These are phyloP conservation scores for Adansonia madagascariensis DNA, from an alignment of 441 rosid genomes.

Conservation along the genomic window DNA sequence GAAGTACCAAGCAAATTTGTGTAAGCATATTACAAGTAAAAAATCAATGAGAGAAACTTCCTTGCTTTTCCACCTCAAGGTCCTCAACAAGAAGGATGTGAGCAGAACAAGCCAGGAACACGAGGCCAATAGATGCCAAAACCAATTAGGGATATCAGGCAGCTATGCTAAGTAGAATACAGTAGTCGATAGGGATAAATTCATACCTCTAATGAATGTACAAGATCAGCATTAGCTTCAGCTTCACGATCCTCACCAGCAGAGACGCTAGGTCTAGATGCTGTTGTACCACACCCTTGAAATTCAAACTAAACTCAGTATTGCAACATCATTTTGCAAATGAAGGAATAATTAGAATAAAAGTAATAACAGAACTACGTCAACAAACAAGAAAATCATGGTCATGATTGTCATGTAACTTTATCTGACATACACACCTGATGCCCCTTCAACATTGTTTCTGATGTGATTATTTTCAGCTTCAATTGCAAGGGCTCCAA, in stretches of 20 bases:
- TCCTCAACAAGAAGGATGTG: background rate
- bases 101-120: background rate
- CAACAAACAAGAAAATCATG: conserved; percentile 16
- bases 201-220: conserved; percentile 61
- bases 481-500: conserved; percentile 29
- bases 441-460: conserved; percentile 42
- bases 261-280: conserved; percentile 46
- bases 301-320: conserved; percentile 35
- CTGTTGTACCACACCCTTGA: conserved; percentile 54
- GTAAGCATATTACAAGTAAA: background rate
- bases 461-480: conserved; percentile 56
- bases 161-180: background rate
- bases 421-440: conserved; percentile 53
- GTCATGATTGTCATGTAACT: conserved; percentile 17
- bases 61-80: conserved; percentile 10
- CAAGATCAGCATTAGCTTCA: conserved; percentile 39
- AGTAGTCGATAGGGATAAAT: background rate
- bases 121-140: background rate
- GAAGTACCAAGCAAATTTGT: conserved; percentile 22
- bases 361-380: background rate
- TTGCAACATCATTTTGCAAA: conserved; percentile 30
- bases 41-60: background rate
- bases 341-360: conserved; percentile 12
- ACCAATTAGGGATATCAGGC: background rate
- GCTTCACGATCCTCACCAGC: conserved; percentile 41